Evolutionary conservation across 306 rosid genomes (phyloP).

Genomic region (Prunus mira): DNA sequence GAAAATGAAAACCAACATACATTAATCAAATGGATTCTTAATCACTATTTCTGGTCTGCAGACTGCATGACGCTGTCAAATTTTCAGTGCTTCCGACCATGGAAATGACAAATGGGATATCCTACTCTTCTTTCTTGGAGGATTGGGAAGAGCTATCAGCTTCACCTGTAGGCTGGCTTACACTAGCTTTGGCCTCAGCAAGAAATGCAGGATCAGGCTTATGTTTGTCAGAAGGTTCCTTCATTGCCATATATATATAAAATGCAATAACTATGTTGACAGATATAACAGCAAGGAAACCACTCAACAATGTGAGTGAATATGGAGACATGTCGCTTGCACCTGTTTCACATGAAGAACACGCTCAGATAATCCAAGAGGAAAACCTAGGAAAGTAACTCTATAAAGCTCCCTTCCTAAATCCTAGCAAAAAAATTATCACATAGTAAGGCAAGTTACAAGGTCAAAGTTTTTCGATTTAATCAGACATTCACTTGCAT

Average conservation of each 20-base stretch:
- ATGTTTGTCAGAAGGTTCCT: slow-evolving; percentile 71
- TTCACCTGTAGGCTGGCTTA: slow-evolving; percentile 39
- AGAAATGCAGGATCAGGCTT: slow-evolving; percentile 78
- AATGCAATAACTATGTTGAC: slow-evolving; percentile 77
- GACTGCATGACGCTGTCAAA: not conserved
- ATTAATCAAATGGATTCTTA: not conserved
- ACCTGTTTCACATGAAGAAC: slow-evolving; percentile 43
- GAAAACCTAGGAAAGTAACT: not conserved
- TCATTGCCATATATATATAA: slow-evolving; percentile 82
- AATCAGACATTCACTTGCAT: not conserved
- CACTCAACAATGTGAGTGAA: slow-evolving; percentile 72
- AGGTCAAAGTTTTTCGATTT: not conserved
- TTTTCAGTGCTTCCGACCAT: not conserved
- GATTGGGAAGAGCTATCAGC: slow-evolving; percentile 42
- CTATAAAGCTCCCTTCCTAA: slow-evolving; percentile 3
- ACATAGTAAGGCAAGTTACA: not conserved
- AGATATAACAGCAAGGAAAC: slow-evolving; percentile 87
- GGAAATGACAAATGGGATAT: not conserved
- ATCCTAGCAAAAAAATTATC: not conserved
- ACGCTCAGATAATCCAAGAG: not conserved
- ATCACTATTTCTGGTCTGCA: not conserved
- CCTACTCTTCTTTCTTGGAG: slow-evolving; percentile 65
- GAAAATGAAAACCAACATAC: not conserved
- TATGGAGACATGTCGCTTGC: slow-evolving; percentile 56
- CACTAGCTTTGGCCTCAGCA: slow-evolving; percentile 80